Evolutionary conservation across 768 basidiomycete species (phyloP), one percentile per base, ranked within the genome.

Genomic region (Suillus occidentalis): DNA sequence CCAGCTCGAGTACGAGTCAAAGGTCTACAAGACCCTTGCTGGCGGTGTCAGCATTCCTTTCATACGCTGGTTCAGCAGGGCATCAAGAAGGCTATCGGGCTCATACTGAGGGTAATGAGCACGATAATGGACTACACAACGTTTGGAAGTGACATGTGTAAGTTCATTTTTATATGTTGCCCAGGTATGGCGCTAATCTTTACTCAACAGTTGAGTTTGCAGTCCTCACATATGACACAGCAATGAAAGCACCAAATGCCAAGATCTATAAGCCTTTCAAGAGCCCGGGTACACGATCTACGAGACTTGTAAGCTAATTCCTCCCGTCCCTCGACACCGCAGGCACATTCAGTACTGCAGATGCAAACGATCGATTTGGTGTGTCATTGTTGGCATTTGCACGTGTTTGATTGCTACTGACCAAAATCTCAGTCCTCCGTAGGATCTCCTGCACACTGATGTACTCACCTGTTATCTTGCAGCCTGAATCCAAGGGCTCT

Each of bases 51-150:
- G 97, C 61, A 95, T 99, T 13, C 97, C 97, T 9, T 99, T 99
- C 70, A 97, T 99, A 63, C 82, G 97, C 72, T 99, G 92, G 91
- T 93, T 90, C 70, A 91, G 91, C 28, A 93, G 63, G 81, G 84
- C 14, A 85, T 99, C 50, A 91, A 96, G 74, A 95, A 97, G 56
- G 96, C 95, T 25, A 90, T 97, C 69, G 89, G 87, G n/a, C 83
- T 99, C 25, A 94, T 92, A 53, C 83, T 99, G 69, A 90, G 89
- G 79, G 91, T 94, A 62, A 96, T 99, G 95, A 96, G 95, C 83
- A 99, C 97, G 86, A 98, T 97, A 62, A 98, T 99, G 97, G 97
- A 99, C 73, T 95, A 93, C 67, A 98, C 97, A 36, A 98, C 94
- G 52, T 77, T 99, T 67, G 92, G 94, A 39, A 96, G 94, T 73